phyloP scores from a whole-genome alignment of 208 protist genomes.

The Leishmania guyanensis region DNA sequence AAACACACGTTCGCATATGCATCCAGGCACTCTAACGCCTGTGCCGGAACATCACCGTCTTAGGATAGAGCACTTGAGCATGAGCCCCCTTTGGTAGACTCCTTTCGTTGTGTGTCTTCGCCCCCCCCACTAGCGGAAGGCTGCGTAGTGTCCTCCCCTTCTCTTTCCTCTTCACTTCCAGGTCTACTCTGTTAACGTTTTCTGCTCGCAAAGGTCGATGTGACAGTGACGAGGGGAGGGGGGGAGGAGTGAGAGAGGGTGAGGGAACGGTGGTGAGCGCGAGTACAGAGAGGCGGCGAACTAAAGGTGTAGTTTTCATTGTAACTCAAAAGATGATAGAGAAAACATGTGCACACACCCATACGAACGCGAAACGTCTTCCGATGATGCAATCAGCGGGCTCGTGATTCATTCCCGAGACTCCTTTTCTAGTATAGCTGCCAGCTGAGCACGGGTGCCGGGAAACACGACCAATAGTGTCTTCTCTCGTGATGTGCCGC shows the following conservation, averaged over 20 bases:
- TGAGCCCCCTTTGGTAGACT: background rate
- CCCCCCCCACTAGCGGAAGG: background rate
- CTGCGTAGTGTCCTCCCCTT: background rate
- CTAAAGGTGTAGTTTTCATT: background rate
- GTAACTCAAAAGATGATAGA: background rate
- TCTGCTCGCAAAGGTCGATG: background rate
- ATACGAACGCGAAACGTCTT: background rate
- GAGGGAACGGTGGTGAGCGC: background rate
- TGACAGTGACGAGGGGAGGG: background rate
- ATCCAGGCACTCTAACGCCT: background rate
- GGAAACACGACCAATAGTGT: conserved; percentile 56
- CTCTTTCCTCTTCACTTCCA: background rate
- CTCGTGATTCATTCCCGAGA: conserved; percentile 5
- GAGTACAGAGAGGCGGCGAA: background rate
- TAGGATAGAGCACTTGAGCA: background rate
- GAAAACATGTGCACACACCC: background rate
- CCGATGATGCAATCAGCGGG: background rate
- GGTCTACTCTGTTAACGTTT: background rate
- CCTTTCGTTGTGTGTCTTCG: background rate
- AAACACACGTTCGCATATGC: background rate
- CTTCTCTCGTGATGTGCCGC: conserved; percentile 65
- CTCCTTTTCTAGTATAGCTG: conserved; percentile 48
- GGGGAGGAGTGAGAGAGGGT: background rate
- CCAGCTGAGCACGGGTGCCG: conserved; percentile 56
- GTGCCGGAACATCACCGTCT: background rate